These are phyloP conservation scores for Lachnellula hyalina DNA, from an alignment of 2,329 filamentous ascomycete genomes.

Conservation along the genomic window DNA sequence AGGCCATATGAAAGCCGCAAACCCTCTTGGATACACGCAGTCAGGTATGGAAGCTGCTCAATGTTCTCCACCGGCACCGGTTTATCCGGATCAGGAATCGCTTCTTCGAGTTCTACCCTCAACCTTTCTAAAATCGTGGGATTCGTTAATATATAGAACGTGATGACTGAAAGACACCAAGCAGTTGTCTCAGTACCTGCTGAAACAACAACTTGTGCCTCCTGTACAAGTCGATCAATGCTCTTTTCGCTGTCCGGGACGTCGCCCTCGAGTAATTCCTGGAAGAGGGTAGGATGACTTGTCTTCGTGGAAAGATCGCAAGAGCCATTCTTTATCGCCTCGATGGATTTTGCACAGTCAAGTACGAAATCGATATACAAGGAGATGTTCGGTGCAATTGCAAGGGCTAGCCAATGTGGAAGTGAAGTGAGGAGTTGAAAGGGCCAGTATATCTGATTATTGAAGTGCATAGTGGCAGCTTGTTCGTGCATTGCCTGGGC, in stretches of 20 bases:
- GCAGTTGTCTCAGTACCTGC: constrained; percentile 35
- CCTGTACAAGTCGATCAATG: constrained; percentile 27
- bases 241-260: constrained; percentile 32
- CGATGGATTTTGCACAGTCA: not conserved
- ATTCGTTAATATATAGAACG: constrained; percentile 33
- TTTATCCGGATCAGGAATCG: constrained; percentile 6
- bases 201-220: constrained; percentile 28
- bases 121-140: constrained; percentile 27
- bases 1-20: constrained; percentile 28
- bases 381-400: not conserved
- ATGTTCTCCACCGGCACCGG: constrained; percentile 7
- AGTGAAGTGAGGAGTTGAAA: not conserved
- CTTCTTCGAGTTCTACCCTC: constrained; percentile 30
- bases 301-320: not conserved
- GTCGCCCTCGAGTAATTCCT: constrained; percentile 9
- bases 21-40: constrained; percentile 29
- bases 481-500: not conserved
- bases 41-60: constrained; percentile 28
- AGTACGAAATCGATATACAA: not conserved
- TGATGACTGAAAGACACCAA: constrained; percentile 30
- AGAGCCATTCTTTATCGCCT: not conserved
- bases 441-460: not conserved
- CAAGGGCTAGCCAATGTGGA: not conserved
- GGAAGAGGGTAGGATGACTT: constrained; percentile 15
- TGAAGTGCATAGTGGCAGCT: not conserved